Conservation (phyloP, 306 rosid genomes). For the Malus domestica region ASM211411v1 NC_041790.1:5617001-5617500, state of each 20-base stretch:
- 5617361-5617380: constrained; percentile 70
- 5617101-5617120: neutral
- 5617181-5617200: neutral
- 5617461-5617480: constrained; percentile 80
- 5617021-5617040: constrained; percentile 11
- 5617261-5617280: neutral
- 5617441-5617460: constrained; percentile 98
- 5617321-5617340: neutral
- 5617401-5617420: constrained; percentile 88
- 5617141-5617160: neutral
- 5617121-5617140: neutral
- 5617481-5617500: constrained; percentile 68
- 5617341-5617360: constrained; percentile 28
- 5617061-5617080: neutral
- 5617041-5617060: neutral
- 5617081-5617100: neutral
- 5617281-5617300: neutral
- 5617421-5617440: constrained; percentile 88
- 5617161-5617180: neutral
- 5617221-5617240: neutral
- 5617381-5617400: constrained; percentile 75
- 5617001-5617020: constrained; percentile 22
- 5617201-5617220: neutral
- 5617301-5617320: neutral
- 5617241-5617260: neutral